phyloP scores from a whole-genome alignment of 1,139 yeast genomes.

The Diutina neorugosa region DNA sequence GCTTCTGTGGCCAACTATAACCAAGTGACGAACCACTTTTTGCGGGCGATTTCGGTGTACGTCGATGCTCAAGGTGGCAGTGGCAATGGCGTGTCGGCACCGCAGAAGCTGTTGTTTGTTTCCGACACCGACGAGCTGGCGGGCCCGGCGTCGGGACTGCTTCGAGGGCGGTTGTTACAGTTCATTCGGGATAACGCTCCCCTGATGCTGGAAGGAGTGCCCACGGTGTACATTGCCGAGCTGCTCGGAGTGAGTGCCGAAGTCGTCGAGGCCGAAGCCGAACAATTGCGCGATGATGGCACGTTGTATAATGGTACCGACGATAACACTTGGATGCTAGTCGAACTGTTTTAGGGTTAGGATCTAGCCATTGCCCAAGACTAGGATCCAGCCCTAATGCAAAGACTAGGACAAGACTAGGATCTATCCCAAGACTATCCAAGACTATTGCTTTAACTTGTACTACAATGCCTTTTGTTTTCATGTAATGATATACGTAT shows the following conservation, averaged over 20 bases:
- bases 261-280: constrained; percentile 36
- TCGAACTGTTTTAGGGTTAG: neutral
- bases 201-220: constrained; percentile 65
- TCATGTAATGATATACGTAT: too few species aligned
- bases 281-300: constrained; percentile 49
- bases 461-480: too few species aligned
- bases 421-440: too few species aligned
- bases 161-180: neutral
- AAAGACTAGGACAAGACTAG: too few species aligned
- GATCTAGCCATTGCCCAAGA: too few species aligned
- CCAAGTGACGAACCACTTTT: constrained; percentile 64
- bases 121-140: constrained; percentile 6
- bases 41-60: constrained; percentile 60
- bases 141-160: neutral
- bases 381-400: too few species aligned
- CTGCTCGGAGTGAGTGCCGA: constrained; percentile 37
- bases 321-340: constrained; percentile 32
- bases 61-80: constrained; percentile 33
- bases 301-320: constrained; percentile 56
- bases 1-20: constrained; percentile 56
- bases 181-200: constrained; percentile 37
- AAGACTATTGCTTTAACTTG: too few species aligned
- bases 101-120: constrained; percentile 31
- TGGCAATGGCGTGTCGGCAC: constrained; percentile 15
- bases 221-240: constrained; percentile 47